Evolutionary conservation across 2,329 filamentous ascomycete species (phyloP).

Genomic region (Plenodomus lindquistii): DNA sequence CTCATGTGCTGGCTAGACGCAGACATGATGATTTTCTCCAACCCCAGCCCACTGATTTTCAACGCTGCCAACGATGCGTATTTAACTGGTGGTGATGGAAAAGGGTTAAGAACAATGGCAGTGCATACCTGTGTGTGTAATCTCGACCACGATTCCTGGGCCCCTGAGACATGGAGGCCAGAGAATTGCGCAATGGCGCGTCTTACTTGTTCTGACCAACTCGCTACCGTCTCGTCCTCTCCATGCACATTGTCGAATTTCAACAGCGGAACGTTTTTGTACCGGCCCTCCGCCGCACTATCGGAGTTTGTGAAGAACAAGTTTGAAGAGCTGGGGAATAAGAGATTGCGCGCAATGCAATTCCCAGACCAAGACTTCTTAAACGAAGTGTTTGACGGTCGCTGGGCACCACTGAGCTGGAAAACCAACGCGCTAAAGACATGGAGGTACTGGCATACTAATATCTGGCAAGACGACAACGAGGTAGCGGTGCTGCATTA

Average conservation of each 20-base stretch:
- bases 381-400: conserved; percentile 51
- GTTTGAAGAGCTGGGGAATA: conserved; percentile 44
- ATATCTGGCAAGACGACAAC: conserved; percentile 55
- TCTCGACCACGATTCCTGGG: conserved; percentile 55
- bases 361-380: conserved; percentile 61
- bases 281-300: conserved; percentile 48
- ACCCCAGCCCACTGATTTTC: conserved; percentile 47
- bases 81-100: conserved; percentile 17
- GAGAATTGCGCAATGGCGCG: conserved; percentile 56
- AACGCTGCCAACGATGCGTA: conserved; percentile 42
- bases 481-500: conserved; percentile 56
- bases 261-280: conserved; percentile 58
- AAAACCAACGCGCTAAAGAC: conserved; percentile 60
- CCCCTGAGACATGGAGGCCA: conserved; percentile 52
- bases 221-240: conserved; percentile 38
- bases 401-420: conserved; percentile 54
- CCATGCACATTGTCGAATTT: conserved; percentile 51
- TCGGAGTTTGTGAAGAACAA: conserved; percentile 47
- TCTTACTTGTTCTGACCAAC: conserved; percentile 36
- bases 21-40: conserved; percentile 56
- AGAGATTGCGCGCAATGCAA: conserved; percentile 48
- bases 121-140: conserved; percentile 60
- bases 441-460: conserved; percentile 56
- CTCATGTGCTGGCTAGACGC: conserved; percentile 57
- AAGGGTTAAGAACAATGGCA: conserved; percentile 48